These are phyloP conservation scores for Pestalotiopsis sp. DNA, from an alignment of 2,329 filamentous ascomycete species.

Conservation along the genomic window DNA sequence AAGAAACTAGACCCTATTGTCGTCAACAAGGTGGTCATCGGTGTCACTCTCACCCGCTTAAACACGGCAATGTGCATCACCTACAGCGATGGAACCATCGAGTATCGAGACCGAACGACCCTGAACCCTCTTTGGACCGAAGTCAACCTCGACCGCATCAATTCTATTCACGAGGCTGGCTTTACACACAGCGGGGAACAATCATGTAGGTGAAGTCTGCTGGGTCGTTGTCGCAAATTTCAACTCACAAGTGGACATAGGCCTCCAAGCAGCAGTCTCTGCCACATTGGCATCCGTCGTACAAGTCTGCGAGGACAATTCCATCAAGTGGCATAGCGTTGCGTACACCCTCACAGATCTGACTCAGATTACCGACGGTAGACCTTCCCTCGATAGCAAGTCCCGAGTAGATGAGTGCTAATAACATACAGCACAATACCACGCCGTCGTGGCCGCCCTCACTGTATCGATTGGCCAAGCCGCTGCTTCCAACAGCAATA, in stretches of 20 bases:
- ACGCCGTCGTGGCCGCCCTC: slow-evolving; percentile 63
- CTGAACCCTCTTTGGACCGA: slow-evolving; percentile 71
- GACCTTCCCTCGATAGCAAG: slow-evolving; percentile 17
- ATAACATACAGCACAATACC: slow-evolving; percentile 50
- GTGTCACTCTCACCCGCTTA: slow-evolving; percentile 68
- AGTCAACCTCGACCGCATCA: slow-evolving; percentile 65
- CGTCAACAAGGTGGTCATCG: slow-evolving; percentile 71
- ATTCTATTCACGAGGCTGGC: slow-evolving; percentile 74
- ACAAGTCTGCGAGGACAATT: slow-evolving; percentile 60
- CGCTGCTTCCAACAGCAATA: slow-evolving; percentile 50
- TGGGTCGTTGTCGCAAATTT: neutral
- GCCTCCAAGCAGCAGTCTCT: slow-evolving; percentile 62
- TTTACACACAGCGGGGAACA: slow-evolving; percentile 71
- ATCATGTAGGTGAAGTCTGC: slow-evolving; percentile 55
- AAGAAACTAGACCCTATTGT: slow-evolving; percentile 69
- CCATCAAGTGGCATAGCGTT: slow-evolving; percentile 60
- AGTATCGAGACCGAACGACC: slow-evolving; percentile 76
- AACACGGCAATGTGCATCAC: slow-evolving; percentile 73
- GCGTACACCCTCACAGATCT: slow-evolving; percentile 53
- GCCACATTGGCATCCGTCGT: slow-evolving; percentile 62
- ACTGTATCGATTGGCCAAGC: slow-evolving; percentile 53
- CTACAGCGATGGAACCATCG: slow-evolving; percentile 79
- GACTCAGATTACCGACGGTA: slow-evolving; percentile 53
- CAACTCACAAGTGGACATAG: slow-evolving; percentile 34
- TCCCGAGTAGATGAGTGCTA: slow-evolving; percentile 19